phyloP scores from a whole-genome alignment of 78 protist species.

The Polysphondylium violaceum region DNA sequence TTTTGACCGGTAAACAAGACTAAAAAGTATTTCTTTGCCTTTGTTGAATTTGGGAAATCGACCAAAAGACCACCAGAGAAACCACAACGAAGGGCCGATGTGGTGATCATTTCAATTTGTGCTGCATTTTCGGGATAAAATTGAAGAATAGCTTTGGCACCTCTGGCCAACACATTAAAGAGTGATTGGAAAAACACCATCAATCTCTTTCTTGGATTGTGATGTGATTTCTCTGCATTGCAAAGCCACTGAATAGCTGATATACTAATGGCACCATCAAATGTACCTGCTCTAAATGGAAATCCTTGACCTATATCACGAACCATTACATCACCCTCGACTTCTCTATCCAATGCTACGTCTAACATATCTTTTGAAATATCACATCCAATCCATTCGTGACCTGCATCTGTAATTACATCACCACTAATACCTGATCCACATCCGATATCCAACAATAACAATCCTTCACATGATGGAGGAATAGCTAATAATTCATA shows the following conservation, averaged over 20 bases:
- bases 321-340: slow-evolving; percentile 88
- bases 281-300: slow-evolving; percentile 91
- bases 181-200: slow-evolving; percentile 92
- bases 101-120: slow-evolving; percentile 90
- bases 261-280: slow-evolving; percentile 93
- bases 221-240: slow-evolving; percentile 90
- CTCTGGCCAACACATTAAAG: slow-evolving; percentile 74
- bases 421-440: slow-evolving; percentile 95
- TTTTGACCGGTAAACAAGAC: slow-evolving; percentile 67
- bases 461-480: slow-evolving; percentile 36
- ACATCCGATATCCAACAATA: slow-evolving; percentile 97
- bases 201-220: slow-evolving; percentile 90
- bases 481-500: slow-evolving; percentile 92
- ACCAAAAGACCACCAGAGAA: slow-evolving; percentile 97
- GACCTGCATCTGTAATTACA: slow-evolving; percentile 93
- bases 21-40: slow-evolving; percentile 95
- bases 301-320: slow-evolving; percentile 96
- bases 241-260: slow-evolving; percentile 98
- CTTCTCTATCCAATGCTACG: slow-evolving; percentile 77
- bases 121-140: slow-evolving; percentile 94
- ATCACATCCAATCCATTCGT: slow-evolving; percentile 95
- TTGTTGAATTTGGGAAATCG: slow-evolving; percentile 96
- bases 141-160: slow-evolving; percentile 83
- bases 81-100: slow-evolving; percentile 92
- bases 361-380: slow-evolving; percentile 91